phyloP scores from a whole-genome alignment of 768 basidiomycete species.

The Hydnomerulius pinastri region DNA sequence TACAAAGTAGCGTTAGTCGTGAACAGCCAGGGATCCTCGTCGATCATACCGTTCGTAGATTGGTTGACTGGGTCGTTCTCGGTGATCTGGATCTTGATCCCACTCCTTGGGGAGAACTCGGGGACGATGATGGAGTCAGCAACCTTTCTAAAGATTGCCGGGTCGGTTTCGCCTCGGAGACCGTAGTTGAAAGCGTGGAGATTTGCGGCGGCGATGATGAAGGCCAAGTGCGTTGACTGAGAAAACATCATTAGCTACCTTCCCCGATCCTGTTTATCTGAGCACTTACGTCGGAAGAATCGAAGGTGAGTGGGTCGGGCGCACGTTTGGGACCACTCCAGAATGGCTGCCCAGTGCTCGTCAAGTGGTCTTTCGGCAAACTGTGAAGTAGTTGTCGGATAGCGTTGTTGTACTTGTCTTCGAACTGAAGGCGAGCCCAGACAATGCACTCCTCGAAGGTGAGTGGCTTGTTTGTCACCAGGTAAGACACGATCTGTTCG shows the following conservation, averaged over 20 bases:
- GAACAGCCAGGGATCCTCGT: neutral
- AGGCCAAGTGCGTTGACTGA: constrained; percentile 83
- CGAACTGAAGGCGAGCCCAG: constrained; percentile 96
- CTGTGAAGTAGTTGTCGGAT: constrained; percentile 93
- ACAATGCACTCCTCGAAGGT: constrained; percentile 97
- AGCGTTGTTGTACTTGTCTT: constrained; percentile 89
- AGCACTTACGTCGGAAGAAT: constrained; percentile 79
- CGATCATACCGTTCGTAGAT: constrained; percentile 29
- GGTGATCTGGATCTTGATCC: constrained; percentile 90
- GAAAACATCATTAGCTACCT: constrained; percentile 11
- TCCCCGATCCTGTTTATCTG: neutral
- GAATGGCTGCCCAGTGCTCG: constrained; percentile 93
- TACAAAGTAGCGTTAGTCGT: constrained; percentile 22
- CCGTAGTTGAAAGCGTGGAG: constrained; percentile 99
- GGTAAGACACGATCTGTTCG: constrained; percentile 83
- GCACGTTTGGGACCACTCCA: constrained; percentile 99
- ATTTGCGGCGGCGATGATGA: constrained; percentile 92
- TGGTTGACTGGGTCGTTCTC: constrained; percentile 88
- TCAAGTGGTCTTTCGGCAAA: constrained; percentile 91
- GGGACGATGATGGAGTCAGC: constrained; percentile 84
- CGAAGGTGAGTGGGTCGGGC: constrained; percentile 86
- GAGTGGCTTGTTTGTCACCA: constrained; percentile 90
- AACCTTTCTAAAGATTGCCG: constrained; percentile 77
- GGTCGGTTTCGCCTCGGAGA: constrained; percentile 84
- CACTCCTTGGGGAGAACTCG: constrained; percentile 90